Evolutionary conservation across 345 rosid species (phyloP).

Genomic region (Lepidium didymum): DNA sequence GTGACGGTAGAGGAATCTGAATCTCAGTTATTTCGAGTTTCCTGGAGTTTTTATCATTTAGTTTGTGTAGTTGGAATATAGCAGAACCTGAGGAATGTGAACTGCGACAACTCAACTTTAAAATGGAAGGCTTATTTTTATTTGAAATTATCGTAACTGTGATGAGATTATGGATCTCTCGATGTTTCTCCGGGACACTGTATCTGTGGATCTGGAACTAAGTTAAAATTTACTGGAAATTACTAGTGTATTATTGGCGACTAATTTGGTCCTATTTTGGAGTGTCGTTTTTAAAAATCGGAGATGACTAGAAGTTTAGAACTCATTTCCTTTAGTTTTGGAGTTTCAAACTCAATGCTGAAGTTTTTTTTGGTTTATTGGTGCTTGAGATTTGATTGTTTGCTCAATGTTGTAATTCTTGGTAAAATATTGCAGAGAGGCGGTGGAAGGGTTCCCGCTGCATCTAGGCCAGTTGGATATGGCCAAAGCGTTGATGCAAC

Average conservation of each 20-base stretch:
- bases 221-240: background rate
- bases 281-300: background rate
- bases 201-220: conserved; percentile 15
- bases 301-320: background rate
- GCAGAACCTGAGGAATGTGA: background rate
- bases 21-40: background rate
- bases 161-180: conserved; percentile 5
- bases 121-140: background rate
- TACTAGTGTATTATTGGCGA: background rate
- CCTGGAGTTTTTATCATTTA: background rate
- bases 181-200: background rate
- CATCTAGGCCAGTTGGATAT: conserved; percentile 53
- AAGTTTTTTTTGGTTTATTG: background rate
- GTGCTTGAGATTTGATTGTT: background rate
- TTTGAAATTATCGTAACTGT: background rate
- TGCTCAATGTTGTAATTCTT: background rate
- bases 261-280: background rate
- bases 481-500: conserved; percentile 75
- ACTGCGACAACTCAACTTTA: background rate
- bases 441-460: conserved; percentile 52
- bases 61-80: background rate
- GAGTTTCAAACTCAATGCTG: background rate
- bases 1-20: background rate
- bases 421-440: conserved; percentile 48
- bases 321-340: background rate